phyloP scores from a whole-genome alignment of 352 stramenopile species.

The Ophiocytium majus region DNA sequence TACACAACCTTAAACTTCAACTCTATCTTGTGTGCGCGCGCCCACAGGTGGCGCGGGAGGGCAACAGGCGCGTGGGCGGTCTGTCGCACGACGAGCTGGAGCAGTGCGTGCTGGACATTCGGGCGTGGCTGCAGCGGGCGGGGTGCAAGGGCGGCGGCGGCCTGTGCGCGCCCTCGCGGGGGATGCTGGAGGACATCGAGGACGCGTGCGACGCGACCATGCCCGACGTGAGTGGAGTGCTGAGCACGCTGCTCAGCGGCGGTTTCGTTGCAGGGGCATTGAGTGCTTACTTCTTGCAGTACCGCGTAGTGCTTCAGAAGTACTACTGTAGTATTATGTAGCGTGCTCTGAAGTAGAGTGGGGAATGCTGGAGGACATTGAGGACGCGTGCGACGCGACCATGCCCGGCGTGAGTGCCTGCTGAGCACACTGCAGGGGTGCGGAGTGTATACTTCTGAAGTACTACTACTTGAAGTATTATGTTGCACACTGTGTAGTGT shows the following conservation, averaged over 20 bases:
- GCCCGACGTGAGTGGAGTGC: constrained; percentile 32
- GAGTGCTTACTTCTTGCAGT: no score
- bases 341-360: no score
- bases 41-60: constrained; percentile 41
- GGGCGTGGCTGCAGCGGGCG: constrained; percentile 34
- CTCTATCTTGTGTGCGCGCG: no score
- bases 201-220: constrained; percentile 32
- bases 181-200: constrained; percentile 34
- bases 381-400: constrained; percentile 31
- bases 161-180: not conserved
- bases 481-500: no score
- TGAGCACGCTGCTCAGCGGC: no score
- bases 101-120: constrained; percentile 47
- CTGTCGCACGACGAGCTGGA: constrained; percentile 38
- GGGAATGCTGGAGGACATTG: constrained; percentile 29
- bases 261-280: not conserved
- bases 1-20: no score
- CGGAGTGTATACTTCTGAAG: no score
- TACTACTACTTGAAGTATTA: no score
- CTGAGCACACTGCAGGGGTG: no score
- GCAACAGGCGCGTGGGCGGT: constrained; percentile 38
- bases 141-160: not conserved
- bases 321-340: no score
- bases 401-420: constrained; percentile 36
- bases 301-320: no score